Percentiles rank a stretch among this genome's conserved stretches.
Evolutionary conservation across 257 asterid species (phyloP).

Genomic region (Marsdenia floribunda): DNA sequence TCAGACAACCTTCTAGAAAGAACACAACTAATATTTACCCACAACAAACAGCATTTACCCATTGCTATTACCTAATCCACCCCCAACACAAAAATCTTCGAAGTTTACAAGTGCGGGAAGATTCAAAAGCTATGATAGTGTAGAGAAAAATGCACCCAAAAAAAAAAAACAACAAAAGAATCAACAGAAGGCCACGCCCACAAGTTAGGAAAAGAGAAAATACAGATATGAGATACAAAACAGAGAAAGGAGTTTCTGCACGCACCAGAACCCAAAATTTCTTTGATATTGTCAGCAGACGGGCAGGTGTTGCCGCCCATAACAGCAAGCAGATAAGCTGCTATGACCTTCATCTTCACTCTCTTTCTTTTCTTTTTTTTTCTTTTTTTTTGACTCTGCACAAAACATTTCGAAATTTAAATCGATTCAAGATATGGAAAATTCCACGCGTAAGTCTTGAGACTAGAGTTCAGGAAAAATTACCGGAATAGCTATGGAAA

Average conservation of each 20-base stretch:
- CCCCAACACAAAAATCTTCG: not conserved
- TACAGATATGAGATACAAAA: no score
- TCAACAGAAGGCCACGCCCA: no score
- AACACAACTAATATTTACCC: no score
- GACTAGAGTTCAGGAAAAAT: not conserved
- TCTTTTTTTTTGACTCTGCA: constrained; percentile 3
- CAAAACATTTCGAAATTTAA: not conserved
- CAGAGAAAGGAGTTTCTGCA: not conserved
- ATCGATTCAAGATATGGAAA: not conserved
- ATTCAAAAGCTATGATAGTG: not conserved
- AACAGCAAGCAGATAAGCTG: constrained; percentile 22
- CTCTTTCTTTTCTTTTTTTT: no score
- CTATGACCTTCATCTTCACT: constrained; percentile 24
- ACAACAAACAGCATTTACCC: no score
- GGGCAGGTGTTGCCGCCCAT: constrained; percentile 23
- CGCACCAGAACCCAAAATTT: constrained; percentile 14
- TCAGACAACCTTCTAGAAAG: no score
- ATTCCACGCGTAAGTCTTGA: not conserved
- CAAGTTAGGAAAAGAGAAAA: no score
- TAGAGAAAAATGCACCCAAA: no score
- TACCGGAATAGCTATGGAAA: constrained; percentile 4
- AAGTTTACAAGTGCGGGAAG: not conserved
- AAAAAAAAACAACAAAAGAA: no score
- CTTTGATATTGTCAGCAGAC: constrained; percentile 12
- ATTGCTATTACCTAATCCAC: not conserved